Percentiles rank a stretch among this genome's conserved stretches.
phyloP scores from a whole-genome alignment of 768 basidiomycete species.

The Zangia roseola region DNA sequence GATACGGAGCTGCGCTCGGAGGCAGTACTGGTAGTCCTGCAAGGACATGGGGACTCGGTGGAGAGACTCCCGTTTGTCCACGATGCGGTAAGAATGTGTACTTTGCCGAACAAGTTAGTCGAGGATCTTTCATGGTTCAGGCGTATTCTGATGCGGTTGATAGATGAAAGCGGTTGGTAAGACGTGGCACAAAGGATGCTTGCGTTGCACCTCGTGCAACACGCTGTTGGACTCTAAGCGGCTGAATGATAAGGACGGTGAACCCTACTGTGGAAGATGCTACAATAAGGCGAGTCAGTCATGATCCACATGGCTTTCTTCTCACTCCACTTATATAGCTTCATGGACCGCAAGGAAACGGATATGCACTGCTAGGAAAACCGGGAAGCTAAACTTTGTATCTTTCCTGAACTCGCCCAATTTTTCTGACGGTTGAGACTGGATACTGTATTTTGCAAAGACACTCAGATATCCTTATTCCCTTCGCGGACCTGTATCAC shows the following conservation, averaged over 20 bases:
- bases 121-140: not conserved
- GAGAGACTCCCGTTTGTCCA: slow-evolving; percentile 61
- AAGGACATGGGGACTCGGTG: slow-evolving; percentile 49
- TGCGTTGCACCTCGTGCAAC: slow-evolving; percentile 74
- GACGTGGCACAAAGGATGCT: slow-evolving; percentile 74
- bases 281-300: slow-evolving; percentile 59
- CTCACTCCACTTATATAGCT: slow-evolving; percentile 42
- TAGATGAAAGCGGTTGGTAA: slow-evolving; percentile 81
- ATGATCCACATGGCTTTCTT: not conserved
- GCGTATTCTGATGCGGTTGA: slow-evolving; percentile 4
- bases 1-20: slow-evolving; percentile 59
- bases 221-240: slow-evolving; percentile 68
- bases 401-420: not conserved
- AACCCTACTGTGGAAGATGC: slow-evolving; percentile 68
- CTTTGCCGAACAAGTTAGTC: slow-evolving; percentile 78
- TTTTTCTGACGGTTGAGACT: slow-evolving; percentile 5
- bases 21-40: slow-evolving; percentile 41
- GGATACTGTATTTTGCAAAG: slow-evolving; percentile 8
- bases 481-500: slow-evolving; percentile 18
- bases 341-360: slow-evolving; percentile 70
- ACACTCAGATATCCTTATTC: slow-evolving; percentile 20
- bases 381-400: slow-evolving; percentile 37
- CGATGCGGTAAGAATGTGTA: slow-evolving; percentile 76
- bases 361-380: slow-evolving; percentile 69
- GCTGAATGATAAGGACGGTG: slow-evolving; percentile 73